phyloP scores from a whole-genome alignment of 2,329 filamentous ascomycete genomes.

The Magnaporthiopsis rhizophila region DNA sequence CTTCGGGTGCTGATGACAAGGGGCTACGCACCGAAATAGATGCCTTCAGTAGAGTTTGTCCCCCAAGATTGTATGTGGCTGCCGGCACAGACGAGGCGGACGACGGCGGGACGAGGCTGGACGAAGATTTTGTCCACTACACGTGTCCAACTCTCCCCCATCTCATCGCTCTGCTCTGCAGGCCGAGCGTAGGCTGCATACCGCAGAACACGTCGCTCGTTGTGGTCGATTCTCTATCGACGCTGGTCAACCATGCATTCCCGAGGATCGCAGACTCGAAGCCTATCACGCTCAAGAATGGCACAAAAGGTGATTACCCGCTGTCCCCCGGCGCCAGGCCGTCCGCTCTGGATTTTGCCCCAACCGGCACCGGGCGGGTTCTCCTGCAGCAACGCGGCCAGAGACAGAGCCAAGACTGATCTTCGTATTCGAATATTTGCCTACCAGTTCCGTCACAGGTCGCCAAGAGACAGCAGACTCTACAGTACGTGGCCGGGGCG shows the following conservation, averaged over 20 bases:
- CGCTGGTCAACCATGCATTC: slow-evolving; percentile 68
- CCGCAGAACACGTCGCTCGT: slow-evolving; percentile 57
- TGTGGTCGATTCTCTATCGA: slow-evolving; percentile 71
- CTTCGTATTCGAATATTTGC: not conserved
- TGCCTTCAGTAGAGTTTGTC: slow-evolving; percentile 32
- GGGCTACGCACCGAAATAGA: slow-evolving; percentile 22
- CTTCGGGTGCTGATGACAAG: not conserved
- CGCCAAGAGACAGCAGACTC: slow-evolving; percentile 39
- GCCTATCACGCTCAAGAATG: slow-evolving; percentile 24
- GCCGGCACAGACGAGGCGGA: slow-evolving; percentile 5
- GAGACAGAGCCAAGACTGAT: not conserved
- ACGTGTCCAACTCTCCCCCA: slow-evolving; percentile 57
- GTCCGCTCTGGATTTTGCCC: not conserved
- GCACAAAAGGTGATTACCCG: slow-evolving; percentile 27
- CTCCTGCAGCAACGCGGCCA: not conserved
- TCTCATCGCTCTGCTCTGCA: slow-evolving; percentile 64
- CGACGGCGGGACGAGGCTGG: slow-evolving; percentile 14
- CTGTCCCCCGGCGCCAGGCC: not conserved
- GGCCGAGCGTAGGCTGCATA: slow-evolving; percentile 56
- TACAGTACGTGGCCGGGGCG: slow-evolving; percentile 59
- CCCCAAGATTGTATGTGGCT: slow-evolving; percentile 11
- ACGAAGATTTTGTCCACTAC: slow-evolving; percentile 37
- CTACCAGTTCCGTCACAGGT: slow-evolving; percentile 15
- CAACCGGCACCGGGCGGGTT: not conserved
- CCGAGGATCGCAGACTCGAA: slow-evolving; percentile 44